A percentile compares a stretch with the other conserved stretches of the same genome.
phyloP scores from a whole-genome alignment of 2,329 filamentous ascomycete species.

The Proliferodiscus dingleyae region DNA sequence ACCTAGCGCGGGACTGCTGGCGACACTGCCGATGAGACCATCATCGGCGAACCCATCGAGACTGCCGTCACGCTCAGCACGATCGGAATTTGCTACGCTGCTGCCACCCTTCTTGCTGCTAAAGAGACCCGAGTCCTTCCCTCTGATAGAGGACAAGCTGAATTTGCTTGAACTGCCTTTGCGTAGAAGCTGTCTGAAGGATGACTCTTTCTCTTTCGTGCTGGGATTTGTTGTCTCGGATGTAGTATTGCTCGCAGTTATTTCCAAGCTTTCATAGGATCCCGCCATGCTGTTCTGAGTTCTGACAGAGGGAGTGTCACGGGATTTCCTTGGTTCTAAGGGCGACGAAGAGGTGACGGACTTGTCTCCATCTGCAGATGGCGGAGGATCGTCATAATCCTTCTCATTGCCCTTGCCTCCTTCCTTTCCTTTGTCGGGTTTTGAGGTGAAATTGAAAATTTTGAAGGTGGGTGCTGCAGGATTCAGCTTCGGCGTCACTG shows the following conservation, averaged over 20 bases:
- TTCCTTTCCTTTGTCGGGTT: constrained; percentile 34
- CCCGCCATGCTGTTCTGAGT: constrained; percentile 56
- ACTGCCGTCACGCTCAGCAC: constrained; percentile 50
- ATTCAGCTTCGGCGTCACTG: constrained; percentile 63
- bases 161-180: constrained; percentile 65
- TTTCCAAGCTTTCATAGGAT: constrained; percentile 41
- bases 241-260: constrained; percentile 50
- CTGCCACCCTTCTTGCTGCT: constrained; percentile 51
- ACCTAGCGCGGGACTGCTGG: constrained; percentile 53
- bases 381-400: constrained; percentile 30
- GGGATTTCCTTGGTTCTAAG: constrained; percentile 48
- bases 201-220: constrained; percentile 44
- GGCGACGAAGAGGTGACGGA: constrained; percentile 36
- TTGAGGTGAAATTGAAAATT: constrained; percentile 52
- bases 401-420: constrained; percentile 35
- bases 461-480: constrained; percentile 87
- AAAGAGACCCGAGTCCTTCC: constrained; percentile 50
- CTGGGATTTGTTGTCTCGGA: constrained; percentile 46
- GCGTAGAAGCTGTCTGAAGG: constrained; percentile 54
- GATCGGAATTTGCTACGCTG: constrained; percentile 50
- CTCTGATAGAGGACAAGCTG: constrained; percentile 51
- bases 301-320: constrained; percentile 52
- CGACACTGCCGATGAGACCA: constrained; percentile 48
- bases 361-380: constrained; percentile 30
- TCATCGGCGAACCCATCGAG: constrained; percentile 51